These are phyloP conservation scores for Neodidymelliopsis sp. DNA, from an alignment of 2,329 filamentous ascomycete genomes.

Conservation along the genomic window DNA sequence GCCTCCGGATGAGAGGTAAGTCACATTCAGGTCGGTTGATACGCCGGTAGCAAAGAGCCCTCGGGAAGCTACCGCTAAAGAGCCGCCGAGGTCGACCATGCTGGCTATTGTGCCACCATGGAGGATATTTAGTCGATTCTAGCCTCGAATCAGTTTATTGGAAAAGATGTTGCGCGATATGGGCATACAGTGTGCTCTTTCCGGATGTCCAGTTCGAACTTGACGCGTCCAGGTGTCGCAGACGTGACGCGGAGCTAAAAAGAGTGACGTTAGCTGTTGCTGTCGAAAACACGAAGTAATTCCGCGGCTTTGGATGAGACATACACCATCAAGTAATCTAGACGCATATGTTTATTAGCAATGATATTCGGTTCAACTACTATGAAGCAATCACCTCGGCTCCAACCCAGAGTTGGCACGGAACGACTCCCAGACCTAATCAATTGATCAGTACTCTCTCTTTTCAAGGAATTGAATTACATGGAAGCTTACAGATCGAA, in stretches of 20 bases:
- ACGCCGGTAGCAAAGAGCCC: constrained; percentile 72
- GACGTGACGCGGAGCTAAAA: constrained; percentile 70
- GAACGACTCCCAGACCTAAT: constrained; percentile 84
- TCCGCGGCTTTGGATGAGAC: constrained; percentile 8
- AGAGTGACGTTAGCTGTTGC: neutral
- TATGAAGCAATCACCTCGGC: constrained; percentile 68
- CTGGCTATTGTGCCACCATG: constrained; percentile 82
- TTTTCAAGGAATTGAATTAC: neutral
- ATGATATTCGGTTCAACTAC: neutral
- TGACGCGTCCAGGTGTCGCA: constrained; percentile 71
- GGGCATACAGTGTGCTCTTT: constrained; percentile 75
- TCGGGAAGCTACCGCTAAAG: constrained; percentile 69
- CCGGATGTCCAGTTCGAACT: constrained; percentile 78
- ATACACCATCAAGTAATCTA: constrained; percentile 54
- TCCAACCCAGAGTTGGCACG: constrained; percentile 85
- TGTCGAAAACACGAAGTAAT: neutral
- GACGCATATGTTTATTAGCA: neutral
- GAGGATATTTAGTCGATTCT: constrained; percentile 80
- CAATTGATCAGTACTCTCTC: constrained; percentile 24
- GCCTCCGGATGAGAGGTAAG: constrained; percentile 69
- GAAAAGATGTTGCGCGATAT: neutral
- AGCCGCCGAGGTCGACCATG: constrained; percentile 73
- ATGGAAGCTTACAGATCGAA: constrained; percentile 64
- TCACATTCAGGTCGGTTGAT: constrained; percentile 72
- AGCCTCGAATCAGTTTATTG: neutral